Evolutionary conservation across 805 yeast genomes (phyloP).

Genomic region (Candida tibetensis): DNA sequence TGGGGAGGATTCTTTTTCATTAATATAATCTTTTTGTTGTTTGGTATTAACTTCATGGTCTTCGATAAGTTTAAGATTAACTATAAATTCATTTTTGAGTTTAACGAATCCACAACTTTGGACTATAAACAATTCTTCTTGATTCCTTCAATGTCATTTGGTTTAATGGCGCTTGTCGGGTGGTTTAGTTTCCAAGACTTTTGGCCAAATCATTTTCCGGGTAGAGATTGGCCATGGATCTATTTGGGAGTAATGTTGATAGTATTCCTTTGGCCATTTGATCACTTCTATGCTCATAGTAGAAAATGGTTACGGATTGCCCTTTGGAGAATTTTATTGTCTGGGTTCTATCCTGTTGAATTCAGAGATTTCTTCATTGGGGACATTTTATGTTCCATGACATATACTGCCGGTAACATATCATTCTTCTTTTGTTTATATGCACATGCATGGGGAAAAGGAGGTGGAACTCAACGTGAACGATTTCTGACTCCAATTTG

Average conservation of each 20-base stretch:
- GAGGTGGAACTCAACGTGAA: constrained; percentile 21
- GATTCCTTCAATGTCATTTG: constrained; percentile 58
- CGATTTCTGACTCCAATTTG: constrained; percentile 41
- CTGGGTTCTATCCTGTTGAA: constrained; percentile 93
- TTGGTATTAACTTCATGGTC: constrained; percentile 65
- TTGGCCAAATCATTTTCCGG: constrained; percentile 59
- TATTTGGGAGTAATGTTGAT: constrained; percentile 54
- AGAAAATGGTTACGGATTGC: constrained; percentile 77
- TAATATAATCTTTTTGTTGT: constrained; percentile 56
- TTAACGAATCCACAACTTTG: constrained; percentile 63
- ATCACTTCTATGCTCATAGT: constrained; percentile 54
- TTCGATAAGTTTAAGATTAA: constrained; percentile 79
- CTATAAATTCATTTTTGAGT: constrained; percentile 89
- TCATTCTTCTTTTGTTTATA: constrained; percentile 86
- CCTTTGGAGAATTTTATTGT: constrained; percentile 64
- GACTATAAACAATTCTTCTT: constrained; percentile 65
- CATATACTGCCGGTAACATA: constrained; percentile 82
- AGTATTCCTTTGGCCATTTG: constrained; percentile 60
- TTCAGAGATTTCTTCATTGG: constrained; percentile 92
- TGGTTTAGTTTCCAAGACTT: constrained; percentile 77
- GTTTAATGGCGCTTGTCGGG: constrained; percentile 55
- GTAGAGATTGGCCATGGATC: constrained; percentile 77
- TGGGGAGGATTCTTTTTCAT: constrained; percentile 89
- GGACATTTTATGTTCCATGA: constrained; percentile 83
- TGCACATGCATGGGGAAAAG: constrained; percentile 61